phyloP scores from a whole-genome alignment of 176 grass and related monocot genomes.

The Oryza rufipogon region DNA sequence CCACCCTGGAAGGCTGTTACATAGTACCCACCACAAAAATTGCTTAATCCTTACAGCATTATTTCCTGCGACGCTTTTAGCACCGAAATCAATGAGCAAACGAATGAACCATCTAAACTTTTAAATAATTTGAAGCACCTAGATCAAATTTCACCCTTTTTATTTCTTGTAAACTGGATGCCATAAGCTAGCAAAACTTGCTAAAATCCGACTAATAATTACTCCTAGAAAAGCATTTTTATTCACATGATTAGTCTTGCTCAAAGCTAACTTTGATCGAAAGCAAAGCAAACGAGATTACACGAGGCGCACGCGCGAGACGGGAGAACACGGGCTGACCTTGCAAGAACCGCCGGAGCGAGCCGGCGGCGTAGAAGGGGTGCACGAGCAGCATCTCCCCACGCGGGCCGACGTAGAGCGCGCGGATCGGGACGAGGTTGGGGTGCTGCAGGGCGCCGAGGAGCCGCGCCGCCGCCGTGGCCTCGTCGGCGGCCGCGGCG shows the following conservation, averaged over 20 bases:
- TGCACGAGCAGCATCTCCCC: conserved; percentile 94
- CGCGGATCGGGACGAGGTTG: conserved; percentile 84
- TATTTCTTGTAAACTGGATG: background rate
- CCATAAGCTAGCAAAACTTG: conserved; percentile 3
- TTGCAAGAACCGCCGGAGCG: conserved; percentile 74
- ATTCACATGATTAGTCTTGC: conserved; percentile 26
- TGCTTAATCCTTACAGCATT: conserved; percentile 20
- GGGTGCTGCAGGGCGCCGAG: conserved; percentile 65
- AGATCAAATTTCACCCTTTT: background rate
- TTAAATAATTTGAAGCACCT: background rate
- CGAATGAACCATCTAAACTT: conserved; percentile 9
- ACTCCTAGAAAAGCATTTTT: conserved; percentile 13
- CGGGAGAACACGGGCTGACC: conserved; percentile 31
- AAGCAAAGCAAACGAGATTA: conserved; percentile 29
- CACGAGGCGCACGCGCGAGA: background rate
- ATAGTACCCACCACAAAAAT: conserved; percentile 24
- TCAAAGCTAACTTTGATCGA: conserved; percentile 27
- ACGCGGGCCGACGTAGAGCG: conserved; percentile 80
- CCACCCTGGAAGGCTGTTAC: conserved; percentile 41
- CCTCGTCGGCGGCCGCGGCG: conserved; percentile 57
- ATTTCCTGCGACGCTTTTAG: conserved; percentile 29
- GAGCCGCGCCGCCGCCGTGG: conserved; percentile 47
- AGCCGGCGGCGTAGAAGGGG: conserved; percentile 82
- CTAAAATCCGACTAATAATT: background rate
- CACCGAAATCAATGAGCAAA: background rate